Evolutionary conservation across 2,329 filamentous ascomycete genomes (phyloP).

Genomic region (Lachnum nothofagi): DNA sequence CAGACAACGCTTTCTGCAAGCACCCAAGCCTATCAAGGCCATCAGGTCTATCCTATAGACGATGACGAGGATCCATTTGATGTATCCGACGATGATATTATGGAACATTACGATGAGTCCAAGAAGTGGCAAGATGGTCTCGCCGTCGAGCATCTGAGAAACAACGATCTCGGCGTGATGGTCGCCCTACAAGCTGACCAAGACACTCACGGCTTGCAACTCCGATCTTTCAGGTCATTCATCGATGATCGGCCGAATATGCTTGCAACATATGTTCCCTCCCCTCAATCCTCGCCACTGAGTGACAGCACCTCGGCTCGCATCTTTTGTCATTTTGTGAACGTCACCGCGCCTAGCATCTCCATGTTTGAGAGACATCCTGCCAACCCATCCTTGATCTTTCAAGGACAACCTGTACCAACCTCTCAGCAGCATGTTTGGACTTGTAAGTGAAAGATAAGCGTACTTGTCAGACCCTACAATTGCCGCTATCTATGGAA

Average conservation of each 20-base stretch:
- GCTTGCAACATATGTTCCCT: slow-evolving; percentile 62
- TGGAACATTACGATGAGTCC: slow-evolving; percentile 51
- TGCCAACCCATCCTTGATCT: slow-evolving; percentile 63
- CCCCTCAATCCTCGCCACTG: slow-evolving; percentile 63
- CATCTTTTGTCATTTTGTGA: slow-evolving; percentile 88
- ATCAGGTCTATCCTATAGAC: slow-evolving; percentile 6
- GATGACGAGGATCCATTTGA: slow-evolving; percentile 40
- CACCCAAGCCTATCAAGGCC: no score
- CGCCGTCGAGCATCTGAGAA: slow-evolving; percentile 34
- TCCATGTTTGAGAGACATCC: slow-evolving; percentile 84
- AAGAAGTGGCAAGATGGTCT: slow-evolving; percentile 36
- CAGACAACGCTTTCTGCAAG: neutral
- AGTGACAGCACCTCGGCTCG: slow-evolving; percentile 74
- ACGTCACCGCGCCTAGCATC: slow-evolving; percentile 78
- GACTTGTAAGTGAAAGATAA: slow-evolving; percentile 50
- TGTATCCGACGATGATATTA: slow-evolving; percentile 54
- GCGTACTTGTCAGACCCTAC: neutral
- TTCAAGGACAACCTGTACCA: slow-evolving; percentile 56
- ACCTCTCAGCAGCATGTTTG: slow-evolving; percentile 60
- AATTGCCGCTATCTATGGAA: neutral
- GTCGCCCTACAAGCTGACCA: slow-evolving; percentile 29
- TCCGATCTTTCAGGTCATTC: slow-evolving; percentile 44
- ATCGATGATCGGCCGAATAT: slow-evolving; percentile 40
- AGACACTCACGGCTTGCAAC: slow-evolving; percentile 30
- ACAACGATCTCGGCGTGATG: slow-evolving; percentile 28